Percentiles rank a stretch among this genome's conserved stretches.
phyloP scores from a whole-genome alignment of 129 eudicot genomes.

The Tagetes erecta region DNA sequence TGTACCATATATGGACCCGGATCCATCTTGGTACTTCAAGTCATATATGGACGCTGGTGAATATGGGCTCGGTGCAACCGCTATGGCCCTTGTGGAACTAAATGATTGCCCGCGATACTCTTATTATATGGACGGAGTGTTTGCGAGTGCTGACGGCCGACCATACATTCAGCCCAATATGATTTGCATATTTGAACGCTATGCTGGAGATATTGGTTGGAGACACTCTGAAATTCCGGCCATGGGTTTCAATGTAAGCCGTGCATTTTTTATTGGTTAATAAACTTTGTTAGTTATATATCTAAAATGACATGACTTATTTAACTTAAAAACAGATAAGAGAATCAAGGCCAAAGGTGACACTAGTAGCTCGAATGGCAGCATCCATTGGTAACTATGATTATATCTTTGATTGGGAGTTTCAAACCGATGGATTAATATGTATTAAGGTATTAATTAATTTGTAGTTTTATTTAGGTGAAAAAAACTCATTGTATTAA shows the following conservation, averaged over 20 bases:
- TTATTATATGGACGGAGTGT: slow-evolving; percentile 53
- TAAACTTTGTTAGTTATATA: too few relatives aligned
- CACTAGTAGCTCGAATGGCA: slow-evolving; percentile 57
- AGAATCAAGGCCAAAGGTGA: slow-evolving; percentile 66
- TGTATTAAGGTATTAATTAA: slow-evolving; percentile 40
- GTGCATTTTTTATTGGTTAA: background rate
- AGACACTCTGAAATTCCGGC: slow-evolving; percentile 48
- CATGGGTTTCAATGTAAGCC: slow-evolving; percentile 42
- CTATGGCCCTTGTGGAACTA: slow-evolving; percentile 49
- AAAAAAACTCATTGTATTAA: too few relatives aligned
- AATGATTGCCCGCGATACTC: slow-evolving; percentile 55
- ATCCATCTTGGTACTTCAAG: slow-evolving; percentile 54
- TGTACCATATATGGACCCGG: slow-evolving; percentile 66
- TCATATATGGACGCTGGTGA: slow-evolving; percentile 67
- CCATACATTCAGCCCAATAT: slow-evolving; percentile 43
- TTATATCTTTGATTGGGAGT: slow-evolving; percentile 60
- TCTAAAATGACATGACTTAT: too few relatives aligned
- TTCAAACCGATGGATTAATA: slow-evolving; percentile 59
- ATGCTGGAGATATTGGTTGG: slow-evolving; percentile 60
- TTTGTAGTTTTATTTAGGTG: too few relatives aligned
- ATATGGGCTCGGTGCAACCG: slow-evolving; percentile 53
- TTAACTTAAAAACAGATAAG: slow-evolving; percentile 30
- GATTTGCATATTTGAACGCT: slow-evolving; percentile 57
- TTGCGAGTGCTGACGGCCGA: slow-evolving; percentile 42
- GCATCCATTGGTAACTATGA: slow-evolving; percentile 65